Base-by-base conservation (phyloP, 257 asterid species). In the Catharanthus roseus region DNA sequence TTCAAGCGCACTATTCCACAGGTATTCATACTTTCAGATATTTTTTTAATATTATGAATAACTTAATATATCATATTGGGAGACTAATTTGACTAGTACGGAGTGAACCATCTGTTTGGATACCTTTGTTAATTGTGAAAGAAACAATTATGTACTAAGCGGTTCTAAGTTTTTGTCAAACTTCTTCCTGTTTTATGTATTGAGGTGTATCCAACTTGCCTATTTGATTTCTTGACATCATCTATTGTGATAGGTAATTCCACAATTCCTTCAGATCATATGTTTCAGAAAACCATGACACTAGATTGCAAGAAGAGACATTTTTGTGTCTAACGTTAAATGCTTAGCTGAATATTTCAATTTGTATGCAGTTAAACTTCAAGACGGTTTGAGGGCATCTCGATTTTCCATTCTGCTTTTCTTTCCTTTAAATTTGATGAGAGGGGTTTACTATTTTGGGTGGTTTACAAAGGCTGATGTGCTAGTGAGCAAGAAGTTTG, bases 1-100 rank as follows among this genome's bases (percentile, higher is more conserved):
- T 95, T 91, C 79, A 95, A 91, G 87, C 96, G 90, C 60, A 91
- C 91, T 60, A 91, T 95, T 83, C 99, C 99, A 16, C 99, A 95
- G 99, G 99, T 95, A 81, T 69, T 38, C 42, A 71, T 55, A 55
- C 44, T 57, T n/a, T 68, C 21, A 42, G 56, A 34, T 38, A 18
- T 15, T 28, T 39, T 49, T 54, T 39, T 4, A 41, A 18, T 24
- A 63, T 65, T 72, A 8, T 65, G 7, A 31, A 28, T 64, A 11
- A 38, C 41, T 11, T 24, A n/a, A 1, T 67, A 21, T 23, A 39
- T 28, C 1, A 24, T 9, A 29, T 58, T 64, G 63, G 26, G 8
- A 63, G 1, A 21, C 23, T n/a, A 29, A 34, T 29, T 50, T 65
- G 26, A 10, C 47, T 23, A 4, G 16, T 42, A 8, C 31, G 29